These are phyloP conservation scores for Phytophthora tubulina DNA, from an alignment of 352 stramenopile species.

Conservation along the genomic window DNA sequence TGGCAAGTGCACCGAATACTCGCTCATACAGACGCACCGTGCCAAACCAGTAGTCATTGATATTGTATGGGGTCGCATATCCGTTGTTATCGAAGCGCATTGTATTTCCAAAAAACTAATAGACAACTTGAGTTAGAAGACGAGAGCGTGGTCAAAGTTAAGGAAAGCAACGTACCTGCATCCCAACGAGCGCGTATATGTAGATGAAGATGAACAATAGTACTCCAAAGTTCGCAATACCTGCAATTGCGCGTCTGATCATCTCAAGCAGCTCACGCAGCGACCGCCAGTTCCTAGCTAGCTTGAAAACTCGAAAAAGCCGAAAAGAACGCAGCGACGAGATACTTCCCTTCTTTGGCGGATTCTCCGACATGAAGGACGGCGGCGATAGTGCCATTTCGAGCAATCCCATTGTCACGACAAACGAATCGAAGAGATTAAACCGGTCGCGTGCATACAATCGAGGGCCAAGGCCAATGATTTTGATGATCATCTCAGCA, in stretches of 20 bases:
- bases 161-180: slow-evolving; percentile 62
- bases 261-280: slow-evolving; percentile 92
- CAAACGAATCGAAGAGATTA: slow-evolving; percentile 87
- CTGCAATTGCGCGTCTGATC: slow-evolving; percentile 86
- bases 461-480: slow-evolving; percentile 72
- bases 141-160: slow-evolving; percentile 84
- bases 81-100: slow-evolving; percentile 91
- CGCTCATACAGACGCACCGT: slow-evolving; percentile 35
- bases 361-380: slow-evolving; percentile 67
- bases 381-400: slow-evolving; percentile 74
- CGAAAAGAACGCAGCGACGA: slow-evolving; percentile 91
- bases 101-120: slow-evolving; percentile 93
- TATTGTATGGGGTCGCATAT: slow-evolving; percentile 54
- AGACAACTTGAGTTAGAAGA: background rate
- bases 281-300: slow-evolving; percentile 91
- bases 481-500: slow-evolving; percentile 80
- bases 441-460: slow-evolving; percentile 80
- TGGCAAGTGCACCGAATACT: background rate
- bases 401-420: slow-evolving; percentile 75
- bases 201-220: slow-evolving; percentile 96
- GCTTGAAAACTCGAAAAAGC: slow-evolving; percentile 94
- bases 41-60: slow-evolving; percentile 70
- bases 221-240: slow-evolving; percentile 94
- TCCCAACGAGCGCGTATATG: slow-evolving; percentile 92
- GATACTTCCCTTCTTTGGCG: slow-evolving; percentile 73